phyloP scores from a whole-genome alignment of 345 rosid genomes.

The Pelargonium nanum region DNA sequence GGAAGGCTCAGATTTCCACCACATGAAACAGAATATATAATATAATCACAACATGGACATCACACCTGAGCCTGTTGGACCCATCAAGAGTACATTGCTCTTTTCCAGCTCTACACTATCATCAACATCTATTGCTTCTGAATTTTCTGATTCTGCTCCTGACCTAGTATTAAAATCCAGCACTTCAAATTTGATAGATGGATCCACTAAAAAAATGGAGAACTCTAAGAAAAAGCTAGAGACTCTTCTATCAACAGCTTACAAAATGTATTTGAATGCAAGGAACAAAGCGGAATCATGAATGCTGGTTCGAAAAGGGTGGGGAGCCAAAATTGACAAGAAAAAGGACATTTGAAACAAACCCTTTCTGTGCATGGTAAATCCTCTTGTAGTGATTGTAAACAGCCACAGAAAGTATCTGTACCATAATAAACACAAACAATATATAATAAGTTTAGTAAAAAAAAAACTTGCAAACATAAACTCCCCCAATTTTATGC shows the following conservation, averaged over 20 bases:
- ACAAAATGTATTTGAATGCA: not conserved
- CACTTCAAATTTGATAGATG: constrained; percentile 21
- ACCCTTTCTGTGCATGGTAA: constrained; percentile 65
- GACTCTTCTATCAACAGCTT: not conserved
- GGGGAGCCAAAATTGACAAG: not conserved
- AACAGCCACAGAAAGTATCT: constrained; percentile 93
- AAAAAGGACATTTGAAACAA: constrained; percentile 19
- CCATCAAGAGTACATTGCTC: constrained; percentile 93
- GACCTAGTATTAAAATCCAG: constrained; percentile 58
- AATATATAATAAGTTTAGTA: no score
- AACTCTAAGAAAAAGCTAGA: not conserved
- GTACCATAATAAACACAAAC: constrained; percentile 10
- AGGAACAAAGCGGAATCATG: not conserved
- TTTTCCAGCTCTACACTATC: constrained; percentile 84
- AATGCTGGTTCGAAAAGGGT: not conserved
- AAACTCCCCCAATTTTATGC: no score
- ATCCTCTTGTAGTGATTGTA: constrained; percentile 94
- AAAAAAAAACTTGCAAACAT: no score
- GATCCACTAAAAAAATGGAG: not conserved
- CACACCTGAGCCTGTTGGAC: constrained; percentile 94
- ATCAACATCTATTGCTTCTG: constrained; percentile 47
- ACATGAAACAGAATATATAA: not conserved
- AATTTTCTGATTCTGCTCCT: constrained; percentile 45
- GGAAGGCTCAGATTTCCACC: not conserved
- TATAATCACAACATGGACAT: not conserved